phyloP scores from a whole-genome alignment of 768 basidiomycete genomes.

The Mycena vulgaris region DNA sequence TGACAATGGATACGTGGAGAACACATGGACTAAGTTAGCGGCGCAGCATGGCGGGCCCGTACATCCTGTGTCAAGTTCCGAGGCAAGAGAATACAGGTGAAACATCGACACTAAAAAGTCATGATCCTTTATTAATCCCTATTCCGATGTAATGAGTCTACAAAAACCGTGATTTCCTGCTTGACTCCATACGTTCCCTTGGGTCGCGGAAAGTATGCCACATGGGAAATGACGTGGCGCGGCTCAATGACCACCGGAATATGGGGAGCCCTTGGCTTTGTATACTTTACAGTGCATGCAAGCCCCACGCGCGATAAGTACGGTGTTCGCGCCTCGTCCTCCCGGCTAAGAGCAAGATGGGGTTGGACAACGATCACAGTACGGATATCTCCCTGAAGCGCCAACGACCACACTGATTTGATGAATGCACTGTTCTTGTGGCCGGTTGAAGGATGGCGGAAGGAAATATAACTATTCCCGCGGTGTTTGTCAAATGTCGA shows the following conservation, averaged over 20 bases:
- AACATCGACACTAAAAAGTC: no score
- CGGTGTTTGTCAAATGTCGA: background rate
- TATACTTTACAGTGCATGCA: background rate
- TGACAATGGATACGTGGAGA: no score
- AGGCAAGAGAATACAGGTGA: no score
- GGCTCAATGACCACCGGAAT: conserved; percentile 19
- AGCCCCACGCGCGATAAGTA: background rate
- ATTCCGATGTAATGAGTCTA: conserved; percentile 1
- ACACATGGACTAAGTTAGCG: no score
- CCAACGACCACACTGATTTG: conserved; percentile 4
- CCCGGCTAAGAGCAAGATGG: background rate
- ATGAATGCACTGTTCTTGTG: conserved; percentile 3
- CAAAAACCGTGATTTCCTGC: background rate
- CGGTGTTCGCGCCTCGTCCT: conserved; percentile 4
- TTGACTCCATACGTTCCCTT: background rate
- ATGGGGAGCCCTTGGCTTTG: background rate
- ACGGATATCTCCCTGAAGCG: conserved; percentile 2
- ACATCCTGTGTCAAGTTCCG: no score
- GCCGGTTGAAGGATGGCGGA: conserved; percentile 19
- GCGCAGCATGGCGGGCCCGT: no score
- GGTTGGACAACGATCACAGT: conserved; percentile 17
- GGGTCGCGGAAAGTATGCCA: background rate
- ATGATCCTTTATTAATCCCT: background rate
- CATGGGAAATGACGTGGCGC: no score
- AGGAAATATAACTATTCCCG: conserved; percentile 18